phyloP scores from a whole-genome alignment of 768 basidiomycete genomes.

The Boletus huronensis region DNA sequence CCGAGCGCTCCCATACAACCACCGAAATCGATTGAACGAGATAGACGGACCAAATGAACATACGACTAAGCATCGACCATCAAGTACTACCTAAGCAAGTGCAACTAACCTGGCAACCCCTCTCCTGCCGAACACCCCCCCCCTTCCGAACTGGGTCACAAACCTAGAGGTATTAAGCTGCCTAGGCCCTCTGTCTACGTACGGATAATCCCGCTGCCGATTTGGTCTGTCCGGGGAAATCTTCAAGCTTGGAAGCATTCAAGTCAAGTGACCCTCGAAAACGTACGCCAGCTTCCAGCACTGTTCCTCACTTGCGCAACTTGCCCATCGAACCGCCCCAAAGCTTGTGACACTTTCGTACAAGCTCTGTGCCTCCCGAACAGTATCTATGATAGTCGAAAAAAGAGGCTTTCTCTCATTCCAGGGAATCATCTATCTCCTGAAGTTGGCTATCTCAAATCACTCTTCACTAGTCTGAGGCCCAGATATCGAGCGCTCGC shows the following conservation, averaged over 20 bases:
- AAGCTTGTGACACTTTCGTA: conserved; percentile 97
- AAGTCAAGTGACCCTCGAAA: not conserved
- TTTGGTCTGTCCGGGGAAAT: conserved; percentile 95
- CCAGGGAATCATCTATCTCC: conserved; percentile 89
- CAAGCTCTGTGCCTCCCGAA: conserved; percentile 82
- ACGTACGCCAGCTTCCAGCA: conserved; percentile 90
- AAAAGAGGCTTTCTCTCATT: conserved; percentile 94
- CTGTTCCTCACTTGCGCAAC: conserved; percentile 95
- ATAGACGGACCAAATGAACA: no score
- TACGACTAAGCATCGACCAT: no score
- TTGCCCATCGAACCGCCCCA: conserved; percentile 98
- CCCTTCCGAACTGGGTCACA: no score
- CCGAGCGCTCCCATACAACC: no score
- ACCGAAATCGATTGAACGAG: no score
- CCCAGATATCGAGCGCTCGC: conserved; percentile 57
- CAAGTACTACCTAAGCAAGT: no score
- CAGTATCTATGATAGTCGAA: conserved; percentile 96
- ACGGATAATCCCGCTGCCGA: conserved; percentile 98
- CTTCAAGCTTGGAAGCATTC: conserved; percentile 29
- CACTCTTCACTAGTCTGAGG: conserved; percentile 82
- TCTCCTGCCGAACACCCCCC: no score
- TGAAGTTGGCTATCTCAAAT: conserved; percentile 84
- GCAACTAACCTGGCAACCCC: no score
- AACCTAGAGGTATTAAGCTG: no score
- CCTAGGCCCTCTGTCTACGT: no score